Conservation (phyloP, 202 grass and related monocot genomes). For the Saccharum hybrid region DNA sequence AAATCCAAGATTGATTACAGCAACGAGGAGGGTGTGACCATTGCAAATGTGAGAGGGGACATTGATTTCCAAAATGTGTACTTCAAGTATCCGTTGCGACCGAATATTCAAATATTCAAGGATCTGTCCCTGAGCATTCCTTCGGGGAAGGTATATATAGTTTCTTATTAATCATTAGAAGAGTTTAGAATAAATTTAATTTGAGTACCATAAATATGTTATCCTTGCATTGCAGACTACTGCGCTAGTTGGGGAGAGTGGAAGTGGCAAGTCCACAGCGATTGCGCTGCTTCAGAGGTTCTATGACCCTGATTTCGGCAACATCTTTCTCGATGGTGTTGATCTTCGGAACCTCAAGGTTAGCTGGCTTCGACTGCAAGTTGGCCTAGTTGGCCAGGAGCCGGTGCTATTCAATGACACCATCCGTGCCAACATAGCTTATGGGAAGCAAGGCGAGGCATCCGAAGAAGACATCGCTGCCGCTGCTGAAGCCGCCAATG, state of each 20-base stretch:
- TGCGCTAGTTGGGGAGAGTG: neutral
- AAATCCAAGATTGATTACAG: slow-evolving; percentile 75
- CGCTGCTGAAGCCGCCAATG: neutral
- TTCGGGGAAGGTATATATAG: neutral
- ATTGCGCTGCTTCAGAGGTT: neutral
- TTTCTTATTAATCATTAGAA: too few relatives aligned
- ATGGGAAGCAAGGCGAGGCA: neutral
- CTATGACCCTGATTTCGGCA: neutral
- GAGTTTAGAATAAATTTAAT: too few relatives aligned
- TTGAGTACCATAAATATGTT: too few relatives aligned
- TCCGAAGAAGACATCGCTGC: neutral
- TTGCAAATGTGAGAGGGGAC: slow-evolving; percentile 53
- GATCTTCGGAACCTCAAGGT: neutral
- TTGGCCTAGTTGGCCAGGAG: neutral
- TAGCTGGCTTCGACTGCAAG: neutral
- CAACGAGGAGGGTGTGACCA: slow-evolving; percentile 53
- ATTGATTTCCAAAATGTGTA: slow-evolving; percentile 64
- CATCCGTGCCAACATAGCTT: neutral
- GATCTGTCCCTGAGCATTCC: slow-evolving; percentile 65
- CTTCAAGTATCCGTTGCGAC: slow-evolving; percentile 69
- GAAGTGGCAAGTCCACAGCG: neutral
- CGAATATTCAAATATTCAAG: slow-evolving; percentile 69
- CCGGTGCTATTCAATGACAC: neutral
- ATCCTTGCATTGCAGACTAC: neutral
- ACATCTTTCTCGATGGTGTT: neutral